Evolutionary conservation across 257 asterid species (phyloP), one percentile per base, ranked within the genome.

Genomic region (Catharanthus roseus): DNA sequence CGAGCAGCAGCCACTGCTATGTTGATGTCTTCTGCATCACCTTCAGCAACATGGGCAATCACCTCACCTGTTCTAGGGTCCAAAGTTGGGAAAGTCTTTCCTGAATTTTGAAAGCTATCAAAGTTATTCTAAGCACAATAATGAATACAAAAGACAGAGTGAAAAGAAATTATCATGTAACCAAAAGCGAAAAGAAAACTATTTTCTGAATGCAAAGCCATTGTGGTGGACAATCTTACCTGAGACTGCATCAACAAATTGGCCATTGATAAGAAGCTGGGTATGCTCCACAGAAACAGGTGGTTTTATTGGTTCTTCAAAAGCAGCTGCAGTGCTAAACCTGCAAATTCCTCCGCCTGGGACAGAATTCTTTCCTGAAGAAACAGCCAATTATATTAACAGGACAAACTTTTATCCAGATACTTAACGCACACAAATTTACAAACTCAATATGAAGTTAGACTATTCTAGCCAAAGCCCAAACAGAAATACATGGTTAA

Each of bases 1-100:
- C 97, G 95, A 28, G 98, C 98, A 70, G 93, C 87, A 73, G 89
- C 85, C 33, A 93, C 97, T n/a, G 98, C 98, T 72, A 93, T 82
- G 54, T 90, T 79, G 65, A 89, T 28, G 75, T 93, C 98, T 74
- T 90, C 98, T 33, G 86, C 87, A 77, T 93, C 97, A 26, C 97
- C 97, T 84, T 93, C 98, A 67, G 97, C 89, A 26, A 93, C 89
- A 78, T 87, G 84, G 53, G 97, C 92, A 79, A 93, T 93, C 51
- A 89, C 86, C 57, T 93, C 95, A 62, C 97, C 97, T 4, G 90
- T 88, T 80, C 98, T 85, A 21, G 97, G 98, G 82, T 93, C 98
- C 77, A 93, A 68, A 26, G 97, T 93, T 21, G 86, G 86, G 78
- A 93, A 93, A 21, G 96, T 89, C 80, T 89, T 93, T 66, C 98